These are phyloP conservation scores for Jamesozyma piceae DNA, from an alignment of 805 yeast genomes.

Conservation along the genomic window DNA sequence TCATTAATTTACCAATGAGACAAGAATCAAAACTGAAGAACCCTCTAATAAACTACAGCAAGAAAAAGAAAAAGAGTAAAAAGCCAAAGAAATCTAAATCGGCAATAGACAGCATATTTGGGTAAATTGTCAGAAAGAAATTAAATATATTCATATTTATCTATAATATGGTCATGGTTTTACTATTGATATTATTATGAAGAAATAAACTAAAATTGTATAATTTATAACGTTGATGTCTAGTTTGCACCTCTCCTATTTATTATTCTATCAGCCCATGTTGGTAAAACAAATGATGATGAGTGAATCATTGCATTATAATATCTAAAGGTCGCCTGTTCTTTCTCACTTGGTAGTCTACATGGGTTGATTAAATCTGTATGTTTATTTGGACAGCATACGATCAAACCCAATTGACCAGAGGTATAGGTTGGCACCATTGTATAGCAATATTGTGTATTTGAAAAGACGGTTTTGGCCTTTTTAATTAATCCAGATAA, in stretches of 20 bases:
- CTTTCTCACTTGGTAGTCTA: constrained; percentile 40
- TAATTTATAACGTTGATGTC: too few species aligned
- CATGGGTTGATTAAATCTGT: constrained; percentile 43
- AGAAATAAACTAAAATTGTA: too few species aligned
- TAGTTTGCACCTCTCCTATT: too few species aligned
- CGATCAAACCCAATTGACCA: constrained; percentile 75
- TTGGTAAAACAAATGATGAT: constrained; percentile 70
- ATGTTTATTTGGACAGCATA: constrained; percentile 50
- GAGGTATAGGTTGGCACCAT: constrained; percentile 84
- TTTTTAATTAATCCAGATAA: constrained; percentile 39
- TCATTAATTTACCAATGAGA: neutral
- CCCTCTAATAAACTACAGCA: neutral
- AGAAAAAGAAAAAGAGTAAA: constrained; percentile 24
- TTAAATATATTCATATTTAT: too few species aligned
- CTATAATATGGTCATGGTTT: too few species aligned
- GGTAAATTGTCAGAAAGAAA: too few species aligned
- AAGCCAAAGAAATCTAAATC: constrained; percentile 41
- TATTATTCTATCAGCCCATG: constrained; percentile 52
- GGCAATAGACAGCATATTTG: constrained; percentile 72
- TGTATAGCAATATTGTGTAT: constrained; percentile 61
- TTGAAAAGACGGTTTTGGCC: constrained; percentile 48
- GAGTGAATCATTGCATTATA: constrained; percentile 59
- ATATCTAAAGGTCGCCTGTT: constrained; percentile 46
- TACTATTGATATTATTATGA: too few species aligned
- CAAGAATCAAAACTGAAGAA: neutral